These are phyloP conservation scores for Rhodofomes roseus DNA, from an alignment of 1,284 basidiomycete species.

Conservation along the genomic window DNA sequence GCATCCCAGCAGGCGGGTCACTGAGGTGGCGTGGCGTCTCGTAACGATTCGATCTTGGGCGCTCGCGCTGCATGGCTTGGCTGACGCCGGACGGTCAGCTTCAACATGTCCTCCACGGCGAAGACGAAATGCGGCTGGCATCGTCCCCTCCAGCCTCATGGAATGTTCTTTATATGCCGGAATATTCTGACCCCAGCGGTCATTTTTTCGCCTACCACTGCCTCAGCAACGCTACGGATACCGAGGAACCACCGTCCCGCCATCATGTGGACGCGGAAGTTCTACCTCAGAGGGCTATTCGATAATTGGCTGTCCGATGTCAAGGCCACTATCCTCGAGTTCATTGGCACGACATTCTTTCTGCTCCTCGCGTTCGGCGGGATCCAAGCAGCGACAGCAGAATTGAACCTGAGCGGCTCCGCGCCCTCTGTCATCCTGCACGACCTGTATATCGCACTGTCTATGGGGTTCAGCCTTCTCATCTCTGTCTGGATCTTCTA, in stretches of 20 bases:
- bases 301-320: constrained; percentile 30
- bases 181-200: not conserved
- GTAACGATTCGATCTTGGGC: not conserved
- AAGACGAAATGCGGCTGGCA: not conserved
- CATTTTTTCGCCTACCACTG: no score
- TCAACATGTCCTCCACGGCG: not conserved
- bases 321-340: constrained; percentile 48
- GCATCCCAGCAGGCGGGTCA: no score
- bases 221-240: not conserved
- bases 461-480: constrained; percentile 65
- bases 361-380: constrained; percentile 62
- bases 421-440: constrained; percentile 37
- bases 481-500: constrained; percentile 75
- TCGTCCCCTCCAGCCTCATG: not conserved
- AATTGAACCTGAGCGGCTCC: constrained; percentile 19
- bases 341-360: constrained; percentile 56
- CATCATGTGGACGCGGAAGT: not conserved
- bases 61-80: no score
- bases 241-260: not conserved
- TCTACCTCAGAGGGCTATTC: constrained; percentile 3
- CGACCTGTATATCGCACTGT: constrained; percentile 55
- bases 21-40: not conserved
- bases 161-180: not conserved
- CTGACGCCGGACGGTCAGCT: not conserved
- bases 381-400: constrained; percentile 42